Conservation (phyloP, 1,139 yeast genomes). For the Pichia sp. region DNA sequence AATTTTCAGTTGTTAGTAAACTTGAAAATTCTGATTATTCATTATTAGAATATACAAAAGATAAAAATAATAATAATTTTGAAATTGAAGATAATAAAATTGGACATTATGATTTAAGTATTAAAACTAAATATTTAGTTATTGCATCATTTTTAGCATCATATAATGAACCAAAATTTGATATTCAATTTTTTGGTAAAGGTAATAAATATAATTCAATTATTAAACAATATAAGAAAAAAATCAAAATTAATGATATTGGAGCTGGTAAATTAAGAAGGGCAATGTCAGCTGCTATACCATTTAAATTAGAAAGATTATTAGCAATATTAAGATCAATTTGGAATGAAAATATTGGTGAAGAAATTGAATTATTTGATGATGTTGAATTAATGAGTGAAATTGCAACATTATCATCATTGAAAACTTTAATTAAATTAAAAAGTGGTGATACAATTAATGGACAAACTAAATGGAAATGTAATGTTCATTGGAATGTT, state of each 20-base stretch:
- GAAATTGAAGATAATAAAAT: constrained; percentile 4
- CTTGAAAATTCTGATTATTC: constrained; percentile 15
- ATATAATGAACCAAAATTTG: constrained; percentile 39
- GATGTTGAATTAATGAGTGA: constrained; percentile 46
- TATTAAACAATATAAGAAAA: constrained; percentile 27
- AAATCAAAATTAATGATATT: constrained; percentile 22
- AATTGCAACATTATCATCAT: constrained; percentile 43
- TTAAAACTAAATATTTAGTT: constrained; percentile 43
- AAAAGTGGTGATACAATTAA: constrained; percentile 43
- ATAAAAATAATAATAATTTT: neutral
- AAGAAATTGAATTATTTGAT: constrained; percentile 32
- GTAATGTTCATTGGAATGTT: constrained; percentile 43
- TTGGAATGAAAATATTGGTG: constrained; percentile 28
- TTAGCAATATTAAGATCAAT: constrained; percentile 47
- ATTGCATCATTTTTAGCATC: constrained; percentile 53
- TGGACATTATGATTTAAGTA: constrained; percentile 37
- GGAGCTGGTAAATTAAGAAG: constrained; percentile 36
- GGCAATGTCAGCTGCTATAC: constrained; percentile 38
- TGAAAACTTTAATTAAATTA: constrained; percentile 38
- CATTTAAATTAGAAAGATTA: constrained; percentile 47
- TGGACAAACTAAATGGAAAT: constrained; percentile 48
- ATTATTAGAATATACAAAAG: constrained; percentile 8
- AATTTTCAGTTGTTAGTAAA: constrained; percentile 21
- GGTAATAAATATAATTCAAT: constrained; percentile 19
- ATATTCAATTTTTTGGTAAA: constrained; percentile 30